phyloP scores from a whole-genome alignment of 192 early-diverging fungal genomes.

The Coemansia furcata region DNA sequence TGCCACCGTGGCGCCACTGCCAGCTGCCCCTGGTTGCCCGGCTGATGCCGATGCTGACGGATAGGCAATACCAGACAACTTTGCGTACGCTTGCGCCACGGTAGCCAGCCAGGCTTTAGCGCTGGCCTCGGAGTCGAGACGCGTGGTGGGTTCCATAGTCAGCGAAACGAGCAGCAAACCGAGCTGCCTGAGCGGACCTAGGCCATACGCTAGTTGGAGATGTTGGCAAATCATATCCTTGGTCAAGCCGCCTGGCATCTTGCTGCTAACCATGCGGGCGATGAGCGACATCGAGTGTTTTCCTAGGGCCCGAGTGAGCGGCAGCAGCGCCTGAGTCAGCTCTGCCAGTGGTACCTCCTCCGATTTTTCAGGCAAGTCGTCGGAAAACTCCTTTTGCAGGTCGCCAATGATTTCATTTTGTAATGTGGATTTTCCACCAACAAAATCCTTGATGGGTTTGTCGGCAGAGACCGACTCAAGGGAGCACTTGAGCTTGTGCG shows the following conservation, averaged over 20 bases:
- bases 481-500: constrained; percentile 86
- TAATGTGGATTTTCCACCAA: constrained; percentile 92
- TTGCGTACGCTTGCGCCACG: constrained; percentile 69
- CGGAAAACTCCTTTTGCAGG: constrained; percentile 89
- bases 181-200: constrained; percentile 60
- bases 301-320: constrained; percentile 61
- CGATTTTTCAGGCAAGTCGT: constrained; percentile 83
- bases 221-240: constrained; percentile 65
- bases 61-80: constrained; percentile 60
- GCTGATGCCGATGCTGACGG: constrained; percentile 21
- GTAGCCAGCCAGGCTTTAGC: constrained; percentile 79
- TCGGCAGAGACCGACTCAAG: constrained; percentile 66
- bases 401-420: constrained; percentile 98
- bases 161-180: constrained; percentile 74
- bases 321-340: constrained; percentile 76
- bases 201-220: constrained; percentile 63
- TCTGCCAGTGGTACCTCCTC: constrained; percentile 82
- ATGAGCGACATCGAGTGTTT: constrained; percentile 75
- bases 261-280: constrained; percentile 76
- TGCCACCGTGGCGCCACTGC: constrained; percentile 59
- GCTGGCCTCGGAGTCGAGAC: constrained; percentile 68
- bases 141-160: constrained; percentile 78
- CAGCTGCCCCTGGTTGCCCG: constrained; percentile 50
- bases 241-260: constrained; percentile 93
- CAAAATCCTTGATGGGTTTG: constrained; percentile 72